A percentile compares a stretch with the other conserved stretches of the same genome.
Conservation (phyloP, 2,329 filamentous ascomycete species). For the Ascochyta koolunga region DNA sequence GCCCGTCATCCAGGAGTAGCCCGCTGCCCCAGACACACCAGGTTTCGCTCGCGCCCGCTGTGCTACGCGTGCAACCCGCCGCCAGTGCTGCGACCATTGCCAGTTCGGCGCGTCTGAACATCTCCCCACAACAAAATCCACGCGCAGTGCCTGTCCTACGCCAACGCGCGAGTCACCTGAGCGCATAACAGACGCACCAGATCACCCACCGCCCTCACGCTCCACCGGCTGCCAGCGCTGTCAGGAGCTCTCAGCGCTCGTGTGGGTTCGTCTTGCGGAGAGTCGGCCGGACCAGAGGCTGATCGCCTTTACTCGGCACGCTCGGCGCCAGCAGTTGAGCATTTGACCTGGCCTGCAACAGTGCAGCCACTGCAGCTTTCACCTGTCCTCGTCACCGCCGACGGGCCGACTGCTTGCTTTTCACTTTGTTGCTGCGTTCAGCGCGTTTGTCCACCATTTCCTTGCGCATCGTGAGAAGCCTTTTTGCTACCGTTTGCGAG, state of each 20-base stretch:
- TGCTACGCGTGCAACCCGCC: conserved; percentile 39
- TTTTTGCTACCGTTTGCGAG: conserved; percentile 26
- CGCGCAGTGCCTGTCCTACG: conserved; percentile 12
- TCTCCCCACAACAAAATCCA: conserved; percentile 22
- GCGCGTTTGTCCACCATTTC: conserved; percentile 1
- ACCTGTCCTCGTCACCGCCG: conserved; percentile 29
- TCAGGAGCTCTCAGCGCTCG: conserved; percentile 10
- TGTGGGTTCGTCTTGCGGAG: conserved; percentile 26
- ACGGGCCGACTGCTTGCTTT: conserved; percentile 41
- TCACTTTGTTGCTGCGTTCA: conserved; percentile 16
- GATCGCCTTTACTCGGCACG: conserved; percentile 40
- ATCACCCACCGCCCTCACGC: conserved; percentile 19
- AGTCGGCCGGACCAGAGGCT: conserved; percentile 42
- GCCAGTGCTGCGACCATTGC: conserved; percentile 28
- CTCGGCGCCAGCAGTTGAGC: conserved; percentile 39
- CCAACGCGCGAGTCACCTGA: conserved; percentile 25
- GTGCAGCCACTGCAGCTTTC: conserved; percentile 33
- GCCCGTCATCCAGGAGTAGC: conserved; percentile 29
- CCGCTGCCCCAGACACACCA: conserved; percentile 28
- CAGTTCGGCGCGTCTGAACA: conserved; percentile 25
- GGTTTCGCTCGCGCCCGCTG: conserved; percentile 32
- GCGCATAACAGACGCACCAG: conserved; percentile 23
- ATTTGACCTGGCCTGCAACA: conserved; percentile 27
- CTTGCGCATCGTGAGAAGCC: conserved; percentile 20
- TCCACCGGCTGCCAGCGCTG: conserved; percentile 8